Evolutionary conservation across 768 basidiomycete species (phyloP), one percentile per base, ranked within the genome.

Genomic region (Panaeolus cyanescens): DNA sequence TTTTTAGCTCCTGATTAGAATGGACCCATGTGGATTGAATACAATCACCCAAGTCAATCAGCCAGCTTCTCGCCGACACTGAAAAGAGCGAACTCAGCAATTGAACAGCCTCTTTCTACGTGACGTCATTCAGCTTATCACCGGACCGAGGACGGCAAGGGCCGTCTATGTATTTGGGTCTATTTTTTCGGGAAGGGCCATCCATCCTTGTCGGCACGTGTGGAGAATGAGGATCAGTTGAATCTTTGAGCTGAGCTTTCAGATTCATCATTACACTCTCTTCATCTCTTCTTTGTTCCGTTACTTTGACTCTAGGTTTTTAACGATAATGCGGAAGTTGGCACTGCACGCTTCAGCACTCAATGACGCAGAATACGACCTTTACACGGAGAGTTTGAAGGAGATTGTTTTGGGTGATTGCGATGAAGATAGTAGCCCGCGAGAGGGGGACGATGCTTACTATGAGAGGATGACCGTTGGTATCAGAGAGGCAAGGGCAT

Each of bases 311-410:
- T 28, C 2, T 28, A 4, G 33, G 33, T 34, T 20, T 9, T 28
- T n/a, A n/a, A 25, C 25, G 4, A 32, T 55, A 55, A 85, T 85
- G 87, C 83, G 91, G 55, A 84, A 82, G 40, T 80, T 92, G 25
- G 80, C 77, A 20, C 82, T 93, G 5, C 91, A 93, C 64, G 79
- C 85, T 19, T 92, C 92, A 33, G 91, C 91, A 0, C 85, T 93
- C 62, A 91, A 82, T 65, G 85, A 92, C 71, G 75, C 78, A 17
- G 91, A 93, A 71, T 93, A 92, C 71, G 71, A 77, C 13, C 70
- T 88, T 20, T 93, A 90, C 74, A 91, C 88, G 0, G 62, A 80
- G 1, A 84, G 85, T 36, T 76, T 93, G 39, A 70, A 71, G 54
- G 88, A 87, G 61, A 77, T 89, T 39, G 74, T 79, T 0, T 67